Base-by-base conservation (phyloP, 331 rosid genomes). In the Pyracantha coccinea region DNA sequence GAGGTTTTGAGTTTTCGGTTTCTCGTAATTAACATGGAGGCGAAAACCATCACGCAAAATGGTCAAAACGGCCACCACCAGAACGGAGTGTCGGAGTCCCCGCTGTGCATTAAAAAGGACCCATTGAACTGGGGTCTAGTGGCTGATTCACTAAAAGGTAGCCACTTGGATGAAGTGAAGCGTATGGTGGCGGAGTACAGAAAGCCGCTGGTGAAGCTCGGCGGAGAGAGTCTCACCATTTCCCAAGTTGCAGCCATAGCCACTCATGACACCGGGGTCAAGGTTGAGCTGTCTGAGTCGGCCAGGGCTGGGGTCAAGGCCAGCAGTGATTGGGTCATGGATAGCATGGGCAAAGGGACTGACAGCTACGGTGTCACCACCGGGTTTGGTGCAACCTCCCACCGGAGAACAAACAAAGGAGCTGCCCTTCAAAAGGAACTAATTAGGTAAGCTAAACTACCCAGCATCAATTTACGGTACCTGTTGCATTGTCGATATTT, bases 281-380 rank as follows among this genome's bases (percentile, higher is more conserved):
- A 19, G 76, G 98, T 93, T 61, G 97, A 89, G 86, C 88, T 93
- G 3, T 82, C 92, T 7, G 97, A 93, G 83, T 76, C 86, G 3
- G 78, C 92, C 1, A 74, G 95, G 63, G 92, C 83, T 1, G 93
- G 97, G 3, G 98, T 90, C 7, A 82, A 90, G 85, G 98, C 98
- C 1, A 93, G 98, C 77, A 89, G 95, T 27, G 92, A 92, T 1
- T 92, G 98, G 98, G 95, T 92, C n/a, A 83, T 90, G 93, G 85
- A 90, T 1, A 87, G 95, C 74, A 87, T 92, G 96, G 79, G 74
- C 27, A 87, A 85, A 0, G 97, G 97, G 2, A 88, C 87, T 0
- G 97, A 92, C 59, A 90, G 92, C 69, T 92, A 92, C 17, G 98
- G 98, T 9, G 89, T 92, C 47, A 92, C 98, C 64, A 92, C 98